phyloP scores from a whole-genome alignment of 495 filamentous ascomycete genomes.

The Glutinoglossum americanum region DNA sequence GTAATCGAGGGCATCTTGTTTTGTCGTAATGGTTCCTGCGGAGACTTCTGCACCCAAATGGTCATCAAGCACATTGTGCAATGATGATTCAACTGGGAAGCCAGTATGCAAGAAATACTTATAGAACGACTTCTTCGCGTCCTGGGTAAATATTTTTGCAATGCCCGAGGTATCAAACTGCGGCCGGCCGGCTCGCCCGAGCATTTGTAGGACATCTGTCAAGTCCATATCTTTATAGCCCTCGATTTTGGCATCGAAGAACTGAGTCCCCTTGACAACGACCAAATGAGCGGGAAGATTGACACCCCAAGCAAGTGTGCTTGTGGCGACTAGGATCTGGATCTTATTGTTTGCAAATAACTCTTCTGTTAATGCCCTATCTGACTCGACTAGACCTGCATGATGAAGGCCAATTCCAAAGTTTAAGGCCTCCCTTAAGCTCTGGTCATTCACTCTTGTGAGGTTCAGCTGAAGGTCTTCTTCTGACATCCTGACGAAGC shows the following conservation, averaged over 20 bases:
- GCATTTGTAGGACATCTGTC: conserved; percentile 96
- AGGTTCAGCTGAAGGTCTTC: conserved; percentile 78
- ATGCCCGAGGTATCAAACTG: conserved; percentile 94
- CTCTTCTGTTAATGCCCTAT: conserved; percentile 77
- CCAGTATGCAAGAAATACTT: conserved; percentile 98
- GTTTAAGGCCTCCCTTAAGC: conserved; percentile 70
- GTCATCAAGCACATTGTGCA: conserved; percentile 93
- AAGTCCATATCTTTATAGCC: conserved; percentile 98
- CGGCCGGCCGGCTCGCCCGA: conserved; percentile 83
- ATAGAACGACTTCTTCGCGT: conserved; percentile 98
- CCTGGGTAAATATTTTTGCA: conserved; percentile 90
- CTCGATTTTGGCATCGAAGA: conserved; percentile 93
- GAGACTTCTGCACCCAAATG: conserved; percentile 92
- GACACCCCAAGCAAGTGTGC: conserved; percentile 93
- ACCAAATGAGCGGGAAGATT: conserved; percentile 95
- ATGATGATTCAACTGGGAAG: conserved; percentile 87
- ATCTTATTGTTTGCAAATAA: conserved; percentile 96
- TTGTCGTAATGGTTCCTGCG: conserved; percentile 72
- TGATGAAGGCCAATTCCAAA: conserved; percentile 97
- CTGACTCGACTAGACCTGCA: conserved; percentile 85
- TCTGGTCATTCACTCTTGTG: conserved; percentile 71
- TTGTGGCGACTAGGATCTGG: conserved; percentile 89
- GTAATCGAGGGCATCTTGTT: conserved; percentile 95
- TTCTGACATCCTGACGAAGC: conserved; percentile 84
- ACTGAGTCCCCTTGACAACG: conserved; percentile 95